Percentiles rank a stretch among this genome's conserved stretches.
phyloP scores from a whole-genome alignment of 2,329 filamentous ascomycete genomes.

The Colletotrichum falcatum region DNA sequence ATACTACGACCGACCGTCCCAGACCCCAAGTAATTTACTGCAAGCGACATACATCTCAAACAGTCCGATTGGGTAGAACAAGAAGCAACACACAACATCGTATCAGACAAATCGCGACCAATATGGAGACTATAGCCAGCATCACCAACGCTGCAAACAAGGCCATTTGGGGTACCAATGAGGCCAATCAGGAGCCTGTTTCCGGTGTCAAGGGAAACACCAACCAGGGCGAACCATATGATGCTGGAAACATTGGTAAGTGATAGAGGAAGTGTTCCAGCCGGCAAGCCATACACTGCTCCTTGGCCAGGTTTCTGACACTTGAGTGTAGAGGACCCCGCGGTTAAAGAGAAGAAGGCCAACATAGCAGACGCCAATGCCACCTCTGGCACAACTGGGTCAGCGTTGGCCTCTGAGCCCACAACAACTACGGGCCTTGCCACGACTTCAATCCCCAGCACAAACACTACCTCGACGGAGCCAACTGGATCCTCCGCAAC shows the following conservation, averaged over 20 bases:
- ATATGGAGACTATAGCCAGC: conserved; percentile 75
- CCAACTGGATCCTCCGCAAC: neutral
- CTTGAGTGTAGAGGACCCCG: neutral
- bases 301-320: neutral
- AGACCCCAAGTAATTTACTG: neutral
- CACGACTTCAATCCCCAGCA: neutral
- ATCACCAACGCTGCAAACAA: conserved; percentile 57
- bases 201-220: conserved; percentile 78
- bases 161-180: conserved; percentile 58
- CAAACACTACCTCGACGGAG: neutral
- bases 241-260: conserved; percentile 78
- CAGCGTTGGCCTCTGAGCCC: neutral
- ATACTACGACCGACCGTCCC: neutral
- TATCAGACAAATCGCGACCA: conserved; percentile 42
- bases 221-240: conserved; percentile 77
- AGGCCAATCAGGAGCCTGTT: conserved; percentile 70
- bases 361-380: conserved; percentile 4
- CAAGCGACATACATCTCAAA: neutral
- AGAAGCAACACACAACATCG: neutral
- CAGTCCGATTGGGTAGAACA: neutral
- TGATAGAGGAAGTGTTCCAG: neutral
- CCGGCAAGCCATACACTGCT: neutral
- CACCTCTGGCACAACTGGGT: neutral
- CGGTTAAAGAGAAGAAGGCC: conserved; percentile 28
- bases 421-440: neutral